Base-by-base conservation (phyloP, 768 basidiomycete genomes). In the Hericium rajendrae region DNA sequence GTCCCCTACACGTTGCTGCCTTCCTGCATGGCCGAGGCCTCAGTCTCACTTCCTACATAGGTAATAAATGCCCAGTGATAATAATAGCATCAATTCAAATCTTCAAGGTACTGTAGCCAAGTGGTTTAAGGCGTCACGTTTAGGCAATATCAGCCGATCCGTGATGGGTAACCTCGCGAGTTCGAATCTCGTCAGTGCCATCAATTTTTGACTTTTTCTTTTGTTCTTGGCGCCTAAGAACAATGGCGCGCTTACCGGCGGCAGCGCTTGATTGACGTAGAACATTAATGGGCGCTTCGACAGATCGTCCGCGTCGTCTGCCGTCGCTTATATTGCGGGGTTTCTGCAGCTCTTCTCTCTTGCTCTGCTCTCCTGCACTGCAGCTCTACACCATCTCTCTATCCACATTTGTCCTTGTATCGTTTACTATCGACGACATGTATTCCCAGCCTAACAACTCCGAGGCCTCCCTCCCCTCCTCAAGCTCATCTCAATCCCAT, bases 181-280 rank as follows among this genome's bases (percentile, higher is more conserved):
- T 78, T 78, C 76, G 76, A 78, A 78, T 78, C 76, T 78, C 76
- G 76, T 78, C 76, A 78, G 74, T 78, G 76, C 78, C 76, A 78
- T 22, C 16, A n/a, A 57, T 67, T 68, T 51, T 49, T 38, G 4
- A n/a, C 15, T 15, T 9, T 32, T 32, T 32, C 20, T 46, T 46
- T 46, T 46, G 43, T 46, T n/a, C 43, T n/a, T 10, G 6, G 40
- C 43, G 43, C 43, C 15, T 16, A 9, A 46, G 43, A 6, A 46
- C 43, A 46, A 46, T 46, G 43, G 43, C 43, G 43, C 26, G 26
- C 26, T 4, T 26, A 32, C 32, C 32, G 32, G 32, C 32, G 32
- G 32, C 32, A 32, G 28, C 28, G 28, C 28, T 4, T 4, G 28
- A 6, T 32, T 32, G 9, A 10, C 32, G 32, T 32, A 32, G 32